Conservation (phyloP, 495 filamentous ascomycete genomes). For the Mycothermus thermophilus region DNA sequence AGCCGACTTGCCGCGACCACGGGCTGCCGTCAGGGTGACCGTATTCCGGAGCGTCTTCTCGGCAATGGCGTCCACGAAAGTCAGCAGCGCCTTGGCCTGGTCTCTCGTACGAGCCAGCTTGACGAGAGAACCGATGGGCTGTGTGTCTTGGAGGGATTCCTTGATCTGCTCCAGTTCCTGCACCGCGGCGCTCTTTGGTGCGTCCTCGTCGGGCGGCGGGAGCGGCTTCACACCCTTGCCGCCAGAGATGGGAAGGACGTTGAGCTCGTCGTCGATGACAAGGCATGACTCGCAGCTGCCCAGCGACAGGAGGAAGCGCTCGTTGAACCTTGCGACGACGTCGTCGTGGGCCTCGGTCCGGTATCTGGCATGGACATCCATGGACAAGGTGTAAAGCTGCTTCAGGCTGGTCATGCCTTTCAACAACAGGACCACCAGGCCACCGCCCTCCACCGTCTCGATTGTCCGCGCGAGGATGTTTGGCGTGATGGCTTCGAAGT, state of each 20-base stretch:
- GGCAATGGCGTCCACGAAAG: slow-evolving; percentile 89
- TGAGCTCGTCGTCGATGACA: slow-evolving; percentile 94
- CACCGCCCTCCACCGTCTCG: slow-evolving; percentile 95
- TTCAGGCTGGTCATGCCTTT: slow-evolving; percentile 97
- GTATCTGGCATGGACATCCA: slow-evolving; percentile 96
- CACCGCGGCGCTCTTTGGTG: slow-evolving; percentile 47
- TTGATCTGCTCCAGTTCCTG: slow-evolving; percentile 79
- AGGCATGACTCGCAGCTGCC: slow-evolving; percentile 89
- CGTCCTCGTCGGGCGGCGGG: slow-evolving; percentile 56
- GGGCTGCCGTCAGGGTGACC: slow-evolving; percentile 81
- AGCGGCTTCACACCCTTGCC: slow-evolving; percentile 82
- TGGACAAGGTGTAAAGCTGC: slow-evolving; percentile 91
- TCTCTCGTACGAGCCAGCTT: slow-evolving; percentile 80
- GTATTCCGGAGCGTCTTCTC: slow-evolving; percentile 93
- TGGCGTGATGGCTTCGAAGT: slow-evolving; percentile 95
- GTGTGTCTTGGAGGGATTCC: slow-evolving; percentile 67
- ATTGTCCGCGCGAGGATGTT: slow-evolving; percentile 90
- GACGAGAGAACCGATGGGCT: slow-evolving; percentile 73
- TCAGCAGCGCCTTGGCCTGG: slow-evolving; percentile 87
- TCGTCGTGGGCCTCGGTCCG: slow-evolving; percentile 93
- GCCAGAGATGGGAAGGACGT: slow-evolving; percentile 93
- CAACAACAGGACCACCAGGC: slow-evolving; percentile 74
- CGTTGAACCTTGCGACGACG: slow-evolving; percentile 92
- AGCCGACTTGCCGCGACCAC: slow-evolving; percentile 95
- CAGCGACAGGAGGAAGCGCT: slow-evolving; percentile 89